Conservation (phyloP, 2,329 filamentous ascomycete species). For the Colletotrichum tabaci region DNA sequence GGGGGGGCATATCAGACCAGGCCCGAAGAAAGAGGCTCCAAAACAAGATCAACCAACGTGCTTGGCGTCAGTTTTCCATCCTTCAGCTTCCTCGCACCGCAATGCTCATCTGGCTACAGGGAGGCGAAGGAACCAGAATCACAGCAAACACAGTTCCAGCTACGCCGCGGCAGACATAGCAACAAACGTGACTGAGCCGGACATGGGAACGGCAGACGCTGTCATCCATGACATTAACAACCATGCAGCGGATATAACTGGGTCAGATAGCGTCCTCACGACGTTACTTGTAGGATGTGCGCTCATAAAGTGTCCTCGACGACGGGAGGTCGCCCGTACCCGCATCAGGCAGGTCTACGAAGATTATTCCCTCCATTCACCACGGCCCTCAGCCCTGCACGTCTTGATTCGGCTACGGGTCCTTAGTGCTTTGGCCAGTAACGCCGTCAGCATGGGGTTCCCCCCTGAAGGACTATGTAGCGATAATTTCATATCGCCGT, state of each 20-base stretch:
- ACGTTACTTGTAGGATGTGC: not conserved
- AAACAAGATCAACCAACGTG: conserved; percentile 34
- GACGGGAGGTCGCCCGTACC: not conserved
- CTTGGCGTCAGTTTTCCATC: conserved; percentile 7
- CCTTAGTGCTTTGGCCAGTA: conserved; percentile 33
- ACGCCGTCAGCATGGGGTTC: conserved; percentile 35
- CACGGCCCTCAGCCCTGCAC: conserved; percentile 22
- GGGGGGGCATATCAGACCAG: conserved; percentile 20
- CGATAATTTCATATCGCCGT: conserved; percentile 15
- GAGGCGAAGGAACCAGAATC: conserved; percentile 7
- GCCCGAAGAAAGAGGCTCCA: conserved; percentile 18
- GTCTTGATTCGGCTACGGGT: conserved; percentile 37
- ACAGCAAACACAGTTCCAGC: not conserved
- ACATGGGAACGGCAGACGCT: not conserved
- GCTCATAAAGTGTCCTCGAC: not conserved
- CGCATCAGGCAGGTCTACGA: conserved; percentile 15
- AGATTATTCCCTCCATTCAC: conserved; percentile 26
- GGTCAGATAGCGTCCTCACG: not conserved
- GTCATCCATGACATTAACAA: not conserved
- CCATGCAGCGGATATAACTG: not conserved
- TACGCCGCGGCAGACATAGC: no score
- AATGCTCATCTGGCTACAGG: not conserved
- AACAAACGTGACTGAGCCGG: no score
- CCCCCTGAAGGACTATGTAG: conserved; percentile 30
- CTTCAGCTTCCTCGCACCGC: not conserved